A percentile compares a stretch with the other conserved stretches of the same genome.
These are phyloP conservation scores for Chlorella sorokiniana DNA, from an alignment of 139 green algal genomes.

Conservation along the genomic window DNA sequence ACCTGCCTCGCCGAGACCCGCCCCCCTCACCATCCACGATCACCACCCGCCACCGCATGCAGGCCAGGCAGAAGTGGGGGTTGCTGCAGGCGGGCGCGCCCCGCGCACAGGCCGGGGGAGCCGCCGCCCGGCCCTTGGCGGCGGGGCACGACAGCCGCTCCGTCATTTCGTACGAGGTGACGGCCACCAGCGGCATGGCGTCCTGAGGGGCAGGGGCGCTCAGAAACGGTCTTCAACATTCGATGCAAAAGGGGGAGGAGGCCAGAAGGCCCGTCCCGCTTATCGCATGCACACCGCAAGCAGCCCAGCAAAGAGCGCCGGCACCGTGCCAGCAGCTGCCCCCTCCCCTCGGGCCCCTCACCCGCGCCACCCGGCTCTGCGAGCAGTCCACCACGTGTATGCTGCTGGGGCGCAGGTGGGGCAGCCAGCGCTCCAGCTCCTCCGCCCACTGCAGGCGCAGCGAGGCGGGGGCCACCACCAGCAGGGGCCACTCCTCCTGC, in stretches of 20 bases:
- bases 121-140: slow-evolving; percentile 48
- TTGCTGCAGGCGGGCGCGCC: slow-evolving; percentile 8
- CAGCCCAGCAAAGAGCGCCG: too few species aligned
- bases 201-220: not conserved
- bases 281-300: not conserved
- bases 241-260: not conserved
- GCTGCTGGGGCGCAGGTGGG: slow-evolving; percentile 70
- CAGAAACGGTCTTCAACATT: not conserved
- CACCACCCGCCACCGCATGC: slow-evolving; percentile 57
- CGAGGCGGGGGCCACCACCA: slow-evolving; percentile 87
- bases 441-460: slow-evolving; percentile 93
- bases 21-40: slow-evolving; percentile 79
- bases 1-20: too few species aligned
- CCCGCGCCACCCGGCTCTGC: slow-evolving; percentile 49
- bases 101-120: not conserved
- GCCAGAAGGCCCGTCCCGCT: not conserved
- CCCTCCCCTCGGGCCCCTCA: too few species aligned
- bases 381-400: slow-evolving; percentile 80
- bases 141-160: slow-evolving; percentile 72
- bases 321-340: too few species aligned
- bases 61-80: slow-evolving; percentile 73
- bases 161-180: slow-evolving; percentile 93
- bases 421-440: slow-evolving; percentile 95
- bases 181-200: slow-evolving; percentile 30
- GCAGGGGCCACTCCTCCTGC: slow-evolving; percentile 89